Conservation (phyloP, 2,329 filamentous ascomycete genomes). For the Calonectria leucothoes region DNA sequence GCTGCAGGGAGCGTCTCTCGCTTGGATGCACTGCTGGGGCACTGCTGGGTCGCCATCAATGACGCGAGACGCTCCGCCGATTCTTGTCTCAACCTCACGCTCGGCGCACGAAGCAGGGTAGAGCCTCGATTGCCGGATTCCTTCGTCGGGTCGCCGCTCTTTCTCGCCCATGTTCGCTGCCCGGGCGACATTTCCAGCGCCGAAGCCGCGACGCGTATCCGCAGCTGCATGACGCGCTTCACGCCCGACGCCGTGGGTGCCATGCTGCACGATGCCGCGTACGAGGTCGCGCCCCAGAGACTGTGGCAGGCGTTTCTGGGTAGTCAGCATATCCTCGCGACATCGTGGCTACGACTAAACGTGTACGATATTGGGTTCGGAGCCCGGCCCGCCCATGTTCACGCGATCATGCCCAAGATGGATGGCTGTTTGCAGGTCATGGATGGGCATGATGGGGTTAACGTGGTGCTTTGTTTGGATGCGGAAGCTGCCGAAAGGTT, state of each 20-base stretch:
- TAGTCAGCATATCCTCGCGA: neutral
- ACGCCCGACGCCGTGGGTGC: neutral
- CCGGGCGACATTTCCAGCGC: neutral
- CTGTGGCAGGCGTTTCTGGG: slow-evolving; percentile 1
- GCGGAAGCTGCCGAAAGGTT: neutral
- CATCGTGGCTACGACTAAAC: neutral
- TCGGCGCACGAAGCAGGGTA: neutral
- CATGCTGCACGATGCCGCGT: neutral
- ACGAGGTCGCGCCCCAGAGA: neutral
- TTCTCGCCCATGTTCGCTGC: neutral
- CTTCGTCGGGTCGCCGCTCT: neutral
- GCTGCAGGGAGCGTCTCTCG: neutral
- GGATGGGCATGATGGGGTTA: neutral
- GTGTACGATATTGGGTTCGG: neutral
- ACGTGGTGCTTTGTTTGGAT: neutral
- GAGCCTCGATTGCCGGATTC: neutral
- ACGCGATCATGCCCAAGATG: slow-evolving; percentile 2
- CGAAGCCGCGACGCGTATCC: neutral
- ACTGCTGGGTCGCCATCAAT: slow-evolving; percentile 3
- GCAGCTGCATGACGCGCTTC: neutral
- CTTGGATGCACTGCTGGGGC: neutral
- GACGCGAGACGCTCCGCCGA: neutral
- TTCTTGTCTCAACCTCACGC: neutral
- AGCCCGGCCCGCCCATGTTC: neutral
- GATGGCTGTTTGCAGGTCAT: neutral